Conservation (phyloP, 225 moss, liverwort and hornwort species). For the Sphagnum tenellum region DNA sequence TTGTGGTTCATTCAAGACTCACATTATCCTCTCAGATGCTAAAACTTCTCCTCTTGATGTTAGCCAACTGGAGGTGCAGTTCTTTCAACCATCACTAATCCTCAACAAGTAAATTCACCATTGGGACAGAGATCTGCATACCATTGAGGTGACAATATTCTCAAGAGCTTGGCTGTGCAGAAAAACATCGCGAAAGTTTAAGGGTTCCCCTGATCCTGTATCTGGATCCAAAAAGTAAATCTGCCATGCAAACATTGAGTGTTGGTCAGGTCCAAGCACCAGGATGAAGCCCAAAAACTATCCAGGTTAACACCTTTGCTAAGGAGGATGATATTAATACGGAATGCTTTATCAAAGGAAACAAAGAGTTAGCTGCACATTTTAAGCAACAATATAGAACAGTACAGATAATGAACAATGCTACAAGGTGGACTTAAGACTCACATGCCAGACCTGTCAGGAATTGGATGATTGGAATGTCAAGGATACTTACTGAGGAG, state of each 20-base stretch:
- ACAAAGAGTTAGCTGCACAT: no score
- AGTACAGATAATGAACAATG: no score
- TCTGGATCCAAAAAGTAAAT: slow-evolving; percentile 39
- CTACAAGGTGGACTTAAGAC: no score
- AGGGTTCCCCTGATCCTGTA: slow-evolving; percentile 23
- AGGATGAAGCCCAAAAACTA: no score
- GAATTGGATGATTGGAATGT: background rate
- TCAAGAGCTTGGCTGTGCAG: slow-evolving; percentile 39
- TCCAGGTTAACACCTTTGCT: no score
- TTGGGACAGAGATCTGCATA: slow-evolving; percentile 6
- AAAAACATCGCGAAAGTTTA: slow-evolving; percentile 43
- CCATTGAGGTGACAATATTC: slow-evolving; percentile 37
- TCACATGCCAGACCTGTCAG: no score
- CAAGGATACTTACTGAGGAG: slow-evolving; percentile 23
- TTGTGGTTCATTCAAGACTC: no score
- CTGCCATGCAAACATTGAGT: slow-evolving; percentile 4
- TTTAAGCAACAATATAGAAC: no score
- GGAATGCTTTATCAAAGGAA: no score
- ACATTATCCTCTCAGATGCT: no score
- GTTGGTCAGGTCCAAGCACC: no score
- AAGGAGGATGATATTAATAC: no score
- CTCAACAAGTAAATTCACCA: background rate
- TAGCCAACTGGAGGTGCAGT: background rate
- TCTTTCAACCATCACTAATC: background rate
- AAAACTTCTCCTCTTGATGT: background rate